These are phyloP conservation scores for Marasmius sp. DNA, from an alignment of 1,284 basidiomycete species.

Conservation along the genomic window DNA sequence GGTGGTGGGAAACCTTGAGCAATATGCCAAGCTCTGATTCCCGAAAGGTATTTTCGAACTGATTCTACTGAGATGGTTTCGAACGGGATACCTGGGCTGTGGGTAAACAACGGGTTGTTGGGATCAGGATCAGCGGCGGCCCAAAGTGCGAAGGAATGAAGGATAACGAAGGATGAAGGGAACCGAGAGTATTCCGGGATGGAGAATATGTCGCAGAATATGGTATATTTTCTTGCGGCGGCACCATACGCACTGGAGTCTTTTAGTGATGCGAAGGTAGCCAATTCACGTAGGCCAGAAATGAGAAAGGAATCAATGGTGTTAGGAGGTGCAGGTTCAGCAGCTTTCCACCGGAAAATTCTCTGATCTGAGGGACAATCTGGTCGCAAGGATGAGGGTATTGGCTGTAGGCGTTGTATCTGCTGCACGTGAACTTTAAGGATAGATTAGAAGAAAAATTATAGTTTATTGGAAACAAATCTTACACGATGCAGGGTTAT, in stretches of 20 bases:
- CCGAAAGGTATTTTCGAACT: conserved; percentile 32
- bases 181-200: background rate
- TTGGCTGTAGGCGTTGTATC: too few relatives aligned
- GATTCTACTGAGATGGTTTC: conserved; percentile 26
- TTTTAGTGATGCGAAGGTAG: background rate
- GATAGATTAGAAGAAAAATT: too few relatives aligned
- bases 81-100: conserved; percentile 12
- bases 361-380: conserved; percentile 24
- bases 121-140: background rate
- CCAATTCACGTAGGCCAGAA: background rate
- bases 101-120: background rate
- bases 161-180: background rate
- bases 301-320: background rate
- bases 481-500: conserved; percentile 7
- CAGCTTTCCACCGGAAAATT: conserved; percentile 32
- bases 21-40: conserved; percentile 36
- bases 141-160: background rate
- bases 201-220: background rate
- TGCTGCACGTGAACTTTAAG: too few relatives aligned
- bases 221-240: background rate
- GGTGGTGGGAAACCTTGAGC: conserved; percentile 35
- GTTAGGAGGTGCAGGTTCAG: background rate
- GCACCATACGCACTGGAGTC: background rate
- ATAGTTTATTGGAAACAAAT: too few relatives aligned
- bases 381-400: conserved; percentile 25